phyloP scores from a whole-genome alignment of 768 basidiomycete species.

The Coprinellus micaceus region DNA sequence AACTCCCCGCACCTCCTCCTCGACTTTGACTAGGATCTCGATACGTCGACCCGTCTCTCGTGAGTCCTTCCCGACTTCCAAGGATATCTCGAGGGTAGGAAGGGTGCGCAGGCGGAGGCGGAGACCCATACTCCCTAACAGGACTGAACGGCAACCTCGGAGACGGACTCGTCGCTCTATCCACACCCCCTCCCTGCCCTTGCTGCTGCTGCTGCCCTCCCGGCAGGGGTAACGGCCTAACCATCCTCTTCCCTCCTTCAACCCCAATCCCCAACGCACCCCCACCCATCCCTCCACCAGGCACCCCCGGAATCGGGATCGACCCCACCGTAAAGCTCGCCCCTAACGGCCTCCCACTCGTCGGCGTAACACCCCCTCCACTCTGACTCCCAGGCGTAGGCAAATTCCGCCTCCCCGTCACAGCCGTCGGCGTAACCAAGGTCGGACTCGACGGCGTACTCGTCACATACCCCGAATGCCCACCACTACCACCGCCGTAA shows the following conservation, averaged over 20 bases:
- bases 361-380: background rate
- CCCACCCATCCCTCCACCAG: background rate
- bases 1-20: too few species aligned
- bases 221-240: too few species aligned
- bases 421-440: background rate
- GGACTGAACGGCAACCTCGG: conserved; percentile 1
- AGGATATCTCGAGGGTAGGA: too few species aligned
- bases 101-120: background rate
- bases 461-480: background rate
- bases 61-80: too few species aligned
- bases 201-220: background rate
- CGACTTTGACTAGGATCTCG: too few species aligned
- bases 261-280: background rate
- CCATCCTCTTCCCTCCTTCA: too few species aligned
- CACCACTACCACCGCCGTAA: background rate
- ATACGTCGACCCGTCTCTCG: background rate
- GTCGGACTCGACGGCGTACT: conserved; percentile 1
- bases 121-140: background rate
- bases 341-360: background rate
- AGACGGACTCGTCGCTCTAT: background rate
- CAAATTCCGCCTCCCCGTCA: background rate
- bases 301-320: background rate
- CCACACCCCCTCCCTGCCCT: background rate
- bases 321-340: background rate
- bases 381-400: background rate